These are phyloP conservation scores for Coriaria nepalensis DNA, from an alignment of 306 rosid genomes.

Conservation along the genomic window DNA sequence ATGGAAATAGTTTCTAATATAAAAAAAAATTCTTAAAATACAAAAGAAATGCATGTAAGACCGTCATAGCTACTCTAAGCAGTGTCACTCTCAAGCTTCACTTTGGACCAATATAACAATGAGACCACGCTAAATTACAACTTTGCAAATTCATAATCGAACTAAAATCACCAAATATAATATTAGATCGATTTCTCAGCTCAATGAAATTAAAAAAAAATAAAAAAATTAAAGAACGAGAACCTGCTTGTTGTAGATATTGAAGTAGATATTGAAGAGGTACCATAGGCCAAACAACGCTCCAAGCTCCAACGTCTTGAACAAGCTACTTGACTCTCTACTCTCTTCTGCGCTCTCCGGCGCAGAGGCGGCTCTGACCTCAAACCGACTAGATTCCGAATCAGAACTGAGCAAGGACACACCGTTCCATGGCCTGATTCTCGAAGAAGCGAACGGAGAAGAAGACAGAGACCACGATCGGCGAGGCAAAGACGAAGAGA, in stretches of 20 bases:
- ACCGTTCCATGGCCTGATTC: conserved; percentile 36
- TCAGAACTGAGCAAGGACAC: conserved; percentile 16
- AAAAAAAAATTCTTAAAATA: too few species aligned
- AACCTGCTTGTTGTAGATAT: conserved; percentile 93
- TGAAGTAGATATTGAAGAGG: conserved; percentile 79
- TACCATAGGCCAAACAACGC: conserved; percentile 66
- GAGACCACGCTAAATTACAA: too few species aligned
- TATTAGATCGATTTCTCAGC: too few species aligned
- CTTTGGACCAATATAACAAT: too few species aligned
- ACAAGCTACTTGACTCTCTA: conserved; percentile 10
- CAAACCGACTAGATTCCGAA: conserved; percentile 16
- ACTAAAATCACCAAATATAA: too few species aligned
- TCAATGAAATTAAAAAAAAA: background rate
- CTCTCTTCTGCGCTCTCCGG: conserved; percentile 40
- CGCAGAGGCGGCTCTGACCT: conserved; percentile 39
- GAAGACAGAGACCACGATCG: conserved; percentile 51
- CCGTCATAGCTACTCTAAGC: too few species aligned
- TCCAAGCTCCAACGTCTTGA: conserved; percentile 53
- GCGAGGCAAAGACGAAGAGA: conserved; percentile 25
- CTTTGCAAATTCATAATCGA: too few species aligned
- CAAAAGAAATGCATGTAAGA: too few species aligned
- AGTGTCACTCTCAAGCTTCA: too few species aligned
- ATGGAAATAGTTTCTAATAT: too few species aligned
- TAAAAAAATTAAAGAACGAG: background rate
- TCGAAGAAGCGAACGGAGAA: conserved; percentile 29